These are phyloP conservation scores for Boletellus deceptivus DNA, from an alignment of 1,284 basidiomycete genomes.

Conservation along the genomic window DNA sequence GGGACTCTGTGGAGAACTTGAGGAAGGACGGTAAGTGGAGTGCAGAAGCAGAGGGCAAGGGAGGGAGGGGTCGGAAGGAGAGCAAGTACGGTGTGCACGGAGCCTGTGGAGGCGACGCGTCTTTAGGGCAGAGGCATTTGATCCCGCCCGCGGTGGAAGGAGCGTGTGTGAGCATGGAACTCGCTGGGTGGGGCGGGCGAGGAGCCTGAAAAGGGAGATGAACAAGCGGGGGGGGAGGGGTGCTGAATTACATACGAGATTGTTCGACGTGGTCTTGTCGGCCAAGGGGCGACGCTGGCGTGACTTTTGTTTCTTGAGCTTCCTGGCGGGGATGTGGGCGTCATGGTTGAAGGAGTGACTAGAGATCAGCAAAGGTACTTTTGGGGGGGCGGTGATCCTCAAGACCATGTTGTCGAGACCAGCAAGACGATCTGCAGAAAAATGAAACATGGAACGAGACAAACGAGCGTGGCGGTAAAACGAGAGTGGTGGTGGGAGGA, in stretches of 20 bases:
- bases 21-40: slow-evolving; percentile 40
- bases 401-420: slow-evolving; percentile 40
- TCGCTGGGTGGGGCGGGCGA: slow-evolving; percentile 14
- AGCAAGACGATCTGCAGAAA: slow-evolving; percentile 40
- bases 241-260: slow-evolving; percentile 33
- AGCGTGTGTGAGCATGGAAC: slow-evolving; percentile 16
- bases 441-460: slow-evolving; percentile 31
- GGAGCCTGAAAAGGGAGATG: slow-evolving; percentile 18
- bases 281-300: slow-evolving; percentile 25
- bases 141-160: slow-evolving; percentile 19
- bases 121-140: slow-evolving; percentile 1
- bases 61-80: slow-evolving; percentile 32
- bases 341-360: slow-evolving; percentile 20
- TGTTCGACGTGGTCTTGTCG: slow-evolving; percentile 27
- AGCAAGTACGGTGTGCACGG: slow-evolving; percentile 16
- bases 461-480: slow-evolving; percentile 15
- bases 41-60: slow-evolving; percentile 37
- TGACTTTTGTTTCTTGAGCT: slow-evolving; percentile 22
- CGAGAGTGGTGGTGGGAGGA: slow-evolving; percentile 2
- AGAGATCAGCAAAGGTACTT: slow-evolving; percentile 30
- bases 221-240: slow-evolving; percentile 4
- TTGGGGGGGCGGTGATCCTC: slow-evolving; percentile 31
- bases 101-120: slow-evolving; percentile 2
- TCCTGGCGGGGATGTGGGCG: slow-evolving; percentile 19
- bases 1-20: slow-evolving; percentile 27